Conservation (phyloP, 129 eudicot species). For the Silybum marianum region DNA sequence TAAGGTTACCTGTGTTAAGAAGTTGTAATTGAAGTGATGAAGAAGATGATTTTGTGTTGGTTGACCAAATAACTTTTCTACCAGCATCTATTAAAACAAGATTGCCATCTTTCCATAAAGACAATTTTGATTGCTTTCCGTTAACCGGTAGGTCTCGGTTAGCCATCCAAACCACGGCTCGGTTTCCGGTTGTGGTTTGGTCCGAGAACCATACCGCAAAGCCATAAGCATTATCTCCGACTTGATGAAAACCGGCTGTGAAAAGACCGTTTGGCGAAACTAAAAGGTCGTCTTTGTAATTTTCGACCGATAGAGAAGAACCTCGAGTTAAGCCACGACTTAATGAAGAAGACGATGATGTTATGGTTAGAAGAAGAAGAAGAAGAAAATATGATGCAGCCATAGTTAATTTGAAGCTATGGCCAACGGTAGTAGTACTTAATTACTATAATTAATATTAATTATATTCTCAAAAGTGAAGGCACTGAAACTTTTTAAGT, state of each 20-base stretch:
- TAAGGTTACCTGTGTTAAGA: constrained; percentile 31
- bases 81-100: constrained; percentile 36
- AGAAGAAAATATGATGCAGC: neutral
- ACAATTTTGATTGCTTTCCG: constrained; percentile 24
- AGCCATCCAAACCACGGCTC: constrained; percentile 43
- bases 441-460: no score
- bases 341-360: neutral
- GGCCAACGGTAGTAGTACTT: neutral
- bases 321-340: neutral
- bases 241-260: constrained; percentile 37
- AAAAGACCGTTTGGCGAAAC: constrained; percentile 29
- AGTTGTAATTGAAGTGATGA: constrained; percentile 11
- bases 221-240: constrained; percentile 39
- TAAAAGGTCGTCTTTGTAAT: constrained; percentile 12
- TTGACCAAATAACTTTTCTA: constrained; percentile 20
- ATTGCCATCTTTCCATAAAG: constrained; percentile 22
- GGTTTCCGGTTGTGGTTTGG: neutral
- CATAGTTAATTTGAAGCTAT: neutral
- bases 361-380: neutral
- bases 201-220: constrained; percentile 42
- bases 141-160: constrained; percentile 47
- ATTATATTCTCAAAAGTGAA: neutral
- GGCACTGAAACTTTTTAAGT: neutral
- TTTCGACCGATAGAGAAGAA: constrained; percentile 13
- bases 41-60: constrained; percentile 10